These are phyloP conservation scores for Microthlaspi erraticum DNA, from an alignment of 345 rosid species.

Conservation along the genomic window DNA sequence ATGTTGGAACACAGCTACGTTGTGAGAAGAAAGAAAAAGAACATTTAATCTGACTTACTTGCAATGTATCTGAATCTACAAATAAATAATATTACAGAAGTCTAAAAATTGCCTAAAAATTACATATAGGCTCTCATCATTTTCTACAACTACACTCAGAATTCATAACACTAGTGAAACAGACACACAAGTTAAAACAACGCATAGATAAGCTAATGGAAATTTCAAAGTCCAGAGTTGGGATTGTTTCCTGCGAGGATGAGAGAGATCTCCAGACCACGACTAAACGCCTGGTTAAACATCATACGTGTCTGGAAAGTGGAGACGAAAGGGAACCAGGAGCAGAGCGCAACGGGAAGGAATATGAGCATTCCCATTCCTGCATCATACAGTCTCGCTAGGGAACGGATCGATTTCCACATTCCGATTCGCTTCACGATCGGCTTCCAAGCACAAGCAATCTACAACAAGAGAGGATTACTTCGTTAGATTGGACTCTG, in stretches of 20 bases:
- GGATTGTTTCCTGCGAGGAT: slow-evolving; percentile 97
- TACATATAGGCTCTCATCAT: slow-evolving; percentile 25
- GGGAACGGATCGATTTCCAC: slow-evolving; percentile 91
- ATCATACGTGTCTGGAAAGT: slow-evolving; percentile 97
- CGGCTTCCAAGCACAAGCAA: slow-evolving; percentile 96
- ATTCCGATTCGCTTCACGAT: slow-evolving; percentile 68
- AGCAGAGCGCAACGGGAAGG: slow-evolving; percentile 76
- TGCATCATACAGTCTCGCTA: slow-evolving; percentile 85
- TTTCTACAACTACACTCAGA: slow-evolving; percentile 16
- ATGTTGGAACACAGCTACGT: not conserved
- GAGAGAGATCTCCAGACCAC: slow-evolving; percentile 92
- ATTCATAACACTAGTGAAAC: not conserved
- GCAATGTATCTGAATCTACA: slow-evolving; percentile 1
- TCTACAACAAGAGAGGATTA: slow-evolving; percentile 51
- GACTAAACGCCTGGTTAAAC: slow-evolving; percentile 97
- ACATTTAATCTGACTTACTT: not conserved
- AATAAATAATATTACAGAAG: not conserved
- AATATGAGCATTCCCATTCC: slow-evolving; percentile 97
- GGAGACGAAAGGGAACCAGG: slow-evolving; percentile 97
- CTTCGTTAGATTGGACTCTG: slow-evolving; percentile 4
- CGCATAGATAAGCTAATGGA: slow-evolving; percentile 5
- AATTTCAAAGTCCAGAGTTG: slow-evolving; percentile 54
- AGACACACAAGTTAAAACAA: slow-evolving; percentile 9
- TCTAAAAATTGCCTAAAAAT: slow-evolving; percentile 1
- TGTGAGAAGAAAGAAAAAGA: not conserved